Percentiles rank a stretch among this genome's conserved stretches.
Conservation (phyloP, 1,139 yeast species). For the Debaryomyces psychrophilus region DNA sequence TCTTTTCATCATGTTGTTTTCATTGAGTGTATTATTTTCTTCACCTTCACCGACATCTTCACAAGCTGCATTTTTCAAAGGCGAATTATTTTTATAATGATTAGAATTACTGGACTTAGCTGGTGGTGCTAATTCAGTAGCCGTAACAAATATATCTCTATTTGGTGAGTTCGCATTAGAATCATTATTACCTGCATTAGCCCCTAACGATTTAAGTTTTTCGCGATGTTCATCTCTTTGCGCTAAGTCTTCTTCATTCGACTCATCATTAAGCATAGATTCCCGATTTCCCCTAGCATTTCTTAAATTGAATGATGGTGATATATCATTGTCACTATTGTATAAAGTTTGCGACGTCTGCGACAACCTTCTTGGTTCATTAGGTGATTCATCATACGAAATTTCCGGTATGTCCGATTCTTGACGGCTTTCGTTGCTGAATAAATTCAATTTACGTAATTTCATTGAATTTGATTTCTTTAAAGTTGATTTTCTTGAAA, state of each 20-base stretch:
- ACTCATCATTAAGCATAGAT: conserved; percentile 22
- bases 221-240: conserved; percentile 16
- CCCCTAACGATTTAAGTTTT: conserved; percentile 25
- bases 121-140: conserved; percentile 32
- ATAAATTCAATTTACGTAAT: conserved; percentile 46
- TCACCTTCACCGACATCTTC: conserved; percentile 4
- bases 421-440: conserved; percentile 21
- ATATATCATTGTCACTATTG: conserved; percentile 11
- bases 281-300: conserved; percentile 18
- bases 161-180: conserved; percentile 23
- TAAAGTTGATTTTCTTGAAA: conserved; percentile 46
- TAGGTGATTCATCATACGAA: background rate
- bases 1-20: conserved; percentile 19
- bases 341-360: background rate
- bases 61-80: background rate
- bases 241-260: conserved; percentile 15
- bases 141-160: conserved; percentile 45
- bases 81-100: background rate
- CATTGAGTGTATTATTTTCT: conserved; percentile 14
- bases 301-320: conserved; percentile 25
- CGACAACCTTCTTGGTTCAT: background rate
- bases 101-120: conserved; percentile 4
- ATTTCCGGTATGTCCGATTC: conserved; percentile 8
- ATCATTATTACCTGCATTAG: conserved; percentile 17
- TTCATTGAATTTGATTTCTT: conserved; percentile 48